These are phyloP conservation scores for Apodospora peruviana DNA, from an alignment of 495 filamentous ascomycete species.

Conservation along the genomic window DNA sequence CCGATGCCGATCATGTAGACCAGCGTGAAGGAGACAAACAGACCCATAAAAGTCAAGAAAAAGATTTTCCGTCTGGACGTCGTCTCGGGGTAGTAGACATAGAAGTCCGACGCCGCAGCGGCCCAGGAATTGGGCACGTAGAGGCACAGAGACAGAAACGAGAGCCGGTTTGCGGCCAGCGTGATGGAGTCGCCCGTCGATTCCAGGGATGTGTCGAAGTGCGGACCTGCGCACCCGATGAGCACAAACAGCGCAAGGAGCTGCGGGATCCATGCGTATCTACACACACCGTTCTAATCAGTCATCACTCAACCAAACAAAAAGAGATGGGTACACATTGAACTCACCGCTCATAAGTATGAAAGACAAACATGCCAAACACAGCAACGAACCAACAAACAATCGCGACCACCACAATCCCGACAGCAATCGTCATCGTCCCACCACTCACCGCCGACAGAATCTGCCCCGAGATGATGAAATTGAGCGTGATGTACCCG, in stretches of 20 bases:
- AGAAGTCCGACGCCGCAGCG: conserved; percentile 53
- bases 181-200: conserved; percentile 11
- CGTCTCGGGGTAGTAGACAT: conserved; percentile 57
- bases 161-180: conserved; percentile 20
- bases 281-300: too few species aligned
- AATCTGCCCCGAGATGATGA: conserved; percentile 69
- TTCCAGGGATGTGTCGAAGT: conserved; percentile 53
- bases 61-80: conserved; percentile 48
- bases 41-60: conserved; percentile 23
- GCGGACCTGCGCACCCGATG: conserved; percentile 57
- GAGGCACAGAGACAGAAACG: conserved; percentile 21
- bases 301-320: too few species aligned
- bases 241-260: conserved; percentile 60
- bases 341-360: conserved; percentile 61
- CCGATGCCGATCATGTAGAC: conserved; percentile 68
- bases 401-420: conserved; percentile 64
- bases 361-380: conserved; percentile 68
- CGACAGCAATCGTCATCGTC: conserved; percentile 60
- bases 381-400: conserved; percentile 64
- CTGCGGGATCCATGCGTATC: conserved; percentile 66
- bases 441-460: conserved; percentile 64
- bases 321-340: too few species aligned
- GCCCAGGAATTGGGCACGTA: conserved; percentile 37
- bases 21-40: conserved; percentile 25
- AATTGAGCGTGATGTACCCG: conserved; percentile 66